Evolutionary conservation across 2,329 filamentous ascomycete genomes (phyloP).

Genomic region (Trichoderma simmonsii): DNA sequence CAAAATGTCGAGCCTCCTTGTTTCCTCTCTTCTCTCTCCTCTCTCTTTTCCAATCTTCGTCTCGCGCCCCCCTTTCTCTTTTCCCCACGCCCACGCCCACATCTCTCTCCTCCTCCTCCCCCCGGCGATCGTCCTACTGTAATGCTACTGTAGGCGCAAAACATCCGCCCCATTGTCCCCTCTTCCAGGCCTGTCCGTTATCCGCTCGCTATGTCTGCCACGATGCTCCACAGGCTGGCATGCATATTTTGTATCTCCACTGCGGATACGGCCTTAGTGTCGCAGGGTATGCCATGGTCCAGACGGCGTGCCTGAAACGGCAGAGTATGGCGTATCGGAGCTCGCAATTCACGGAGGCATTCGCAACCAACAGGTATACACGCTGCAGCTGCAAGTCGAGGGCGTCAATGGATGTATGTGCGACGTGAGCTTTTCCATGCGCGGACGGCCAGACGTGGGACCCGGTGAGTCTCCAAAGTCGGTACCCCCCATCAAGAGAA

Average conservation of each 20-base stretch:
- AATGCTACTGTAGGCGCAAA: conserved; percentile 8
- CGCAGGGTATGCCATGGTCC: background rate
- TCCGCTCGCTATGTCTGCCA: conserved; percentile 6
- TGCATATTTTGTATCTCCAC: conserved; percentile 3
- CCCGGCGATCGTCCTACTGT: conserved; percentile 1
- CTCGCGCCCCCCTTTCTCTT: conserved; percentile 1
- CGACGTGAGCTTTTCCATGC: background rate
- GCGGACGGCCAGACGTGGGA: background rate
- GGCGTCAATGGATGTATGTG: background rate
- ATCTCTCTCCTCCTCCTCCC: conserved; percentile 11
- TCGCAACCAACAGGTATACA: background rate
- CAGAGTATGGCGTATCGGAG: background rate
- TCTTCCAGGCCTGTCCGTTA: conserved; percentile 14
- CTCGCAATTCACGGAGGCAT: background rate
- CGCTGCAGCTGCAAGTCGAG: background rate
- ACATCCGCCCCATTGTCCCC: conserved; percentile 1
- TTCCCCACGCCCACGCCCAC: background rate
- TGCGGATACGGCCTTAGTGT: conserved; percentile 6
- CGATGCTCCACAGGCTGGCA: background rate
- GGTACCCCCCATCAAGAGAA: background rate
- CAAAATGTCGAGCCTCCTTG: background rate
- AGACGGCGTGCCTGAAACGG: background rate
- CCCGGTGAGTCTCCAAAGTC: background rate
- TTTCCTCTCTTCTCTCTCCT: background rate
- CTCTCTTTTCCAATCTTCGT: background rate